Percentiles rank a stretch among this genome's conserved stretches.
These are phyloP conservation scores for Paspalum notatum DNA, from an alignment of 176 grass and related monocot species.

Conservation along the genomic window DNA sequence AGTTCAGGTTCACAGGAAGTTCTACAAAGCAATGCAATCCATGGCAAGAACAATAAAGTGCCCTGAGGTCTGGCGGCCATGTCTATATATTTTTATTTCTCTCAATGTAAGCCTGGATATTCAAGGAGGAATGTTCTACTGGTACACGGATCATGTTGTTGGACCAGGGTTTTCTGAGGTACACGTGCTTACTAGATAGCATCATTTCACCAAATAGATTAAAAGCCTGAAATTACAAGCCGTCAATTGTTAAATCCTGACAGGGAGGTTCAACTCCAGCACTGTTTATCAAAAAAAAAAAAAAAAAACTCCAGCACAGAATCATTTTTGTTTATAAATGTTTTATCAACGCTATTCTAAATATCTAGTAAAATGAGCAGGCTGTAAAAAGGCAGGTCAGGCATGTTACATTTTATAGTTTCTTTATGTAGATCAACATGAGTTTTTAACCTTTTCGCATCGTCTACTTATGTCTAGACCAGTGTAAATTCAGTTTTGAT, in stretches of 20 bases:
- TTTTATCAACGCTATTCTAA: neutral
- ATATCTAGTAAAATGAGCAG: neutral
- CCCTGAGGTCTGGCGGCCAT: slow-evolving; percentile 77
- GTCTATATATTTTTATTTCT: slow-evolving; percentile 70
- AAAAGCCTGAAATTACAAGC: neutral
- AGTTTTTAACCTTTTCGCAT: neutral
- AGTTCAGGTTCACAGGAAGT: slow-evolving; percentile 71
- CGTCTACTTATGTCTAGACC: neutral
- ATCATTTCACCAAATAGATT: neutral
- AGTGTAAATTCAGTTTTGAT: neutral
- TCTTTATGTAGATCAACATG: slow-evolving; percentile 18
- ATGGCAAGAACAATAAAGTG: slow-evolving; percentile 70
- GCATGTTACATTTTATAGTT: neutral
- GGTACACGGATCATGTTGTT: slow-evolving; percentile 62
- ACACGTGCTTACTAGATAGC: slow-evolving; percentile 25
- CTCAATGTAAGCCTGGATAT: slow-evolving; percentile 78
- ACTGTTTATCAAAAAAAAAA: too few relatives aligned
- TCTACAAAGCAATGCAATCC: slow-evolving; percentile 56
- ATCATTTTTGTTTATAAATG: neutral
- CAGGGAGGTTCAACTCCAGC: neutral
- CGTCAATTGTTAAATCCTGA: neutral
- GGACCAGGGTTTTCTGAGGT: slow-evolving; percentile 90
- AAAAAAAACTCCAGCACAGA: too few relatives aligned
- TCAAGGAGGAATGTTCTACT: slow-evolving; percentile 96
- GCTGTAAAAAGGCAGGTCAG: neutral